Percentiles rank a stretch among this genome's conserved stretches.
Conservation (phyloP, 345 rosid species). For the thale cress (Arabidopsis thaliana) region DNA sequence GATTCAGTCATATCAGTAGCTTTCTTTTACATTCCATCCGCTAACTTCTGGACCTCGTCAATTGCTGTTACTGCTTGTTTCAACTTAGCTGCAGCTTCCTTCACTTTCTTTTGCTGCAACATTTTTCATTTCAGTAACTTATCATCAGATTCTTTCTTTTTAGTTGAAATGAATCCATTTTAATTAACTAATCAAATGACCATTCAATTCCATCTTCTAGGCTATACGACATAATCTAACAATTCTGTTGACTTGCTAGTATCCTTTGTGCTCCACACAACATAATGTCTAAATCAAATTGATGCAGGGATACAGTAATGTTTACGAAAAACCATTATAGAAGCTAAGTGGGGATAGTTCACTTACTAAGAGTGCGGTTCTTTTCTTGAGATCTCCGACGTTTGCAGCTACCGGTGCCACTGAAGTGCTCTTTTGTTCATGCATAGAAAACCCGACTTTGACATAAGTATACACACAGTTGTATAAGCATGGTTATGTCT, state of each 20-base stretch:
- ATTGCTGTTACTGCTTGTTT: constrained; percentile 28
- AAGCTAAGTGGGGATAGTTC: constrained; percentile 7
- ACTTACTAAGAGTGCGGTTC: constrained; percentile 39
- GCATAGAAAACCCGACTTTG: not conserved
- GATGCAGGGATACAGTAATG: constrained; percentile 13
- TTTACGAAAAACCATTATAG: constrained; percentile 14
- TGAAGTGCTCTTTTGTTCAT: constrained; percentile 28
- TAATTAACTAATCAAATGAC: constrained; percentile 7
- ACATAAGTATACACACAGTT: constrained; percentile 18
- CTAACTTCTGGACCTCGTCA: constrained; percentile 33
- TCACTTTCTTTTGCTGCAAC: constrained; percentile 46
- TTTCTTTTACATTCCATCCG: constrained; percentile 28
- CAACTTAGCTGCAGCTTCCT: constrained; percentile 44
- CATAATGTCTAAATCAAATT: constrained; percentile 23
- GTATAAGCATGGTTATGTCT: not conserved
- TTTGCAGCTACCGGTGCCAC: constrained; percentile 23
- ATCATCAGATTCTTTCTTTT: not conserved
- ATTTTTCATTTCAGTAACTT: not conserved
- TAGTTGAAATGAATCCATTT: not conserved
- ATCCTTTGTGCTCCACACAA: not conserved
- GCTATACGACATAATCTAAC: not conserved
- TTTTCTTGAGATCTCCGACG: constrained; percentile 32
- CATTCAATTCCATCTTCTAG: not conserved
- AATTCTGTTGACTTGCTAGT: not conserved
- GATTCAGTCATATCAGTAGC: constrained; percentile 24